Base-by-base conservation (phyloP, 495 filamentous ascomycete species). In the Daldinia vernicosa region DNA sequence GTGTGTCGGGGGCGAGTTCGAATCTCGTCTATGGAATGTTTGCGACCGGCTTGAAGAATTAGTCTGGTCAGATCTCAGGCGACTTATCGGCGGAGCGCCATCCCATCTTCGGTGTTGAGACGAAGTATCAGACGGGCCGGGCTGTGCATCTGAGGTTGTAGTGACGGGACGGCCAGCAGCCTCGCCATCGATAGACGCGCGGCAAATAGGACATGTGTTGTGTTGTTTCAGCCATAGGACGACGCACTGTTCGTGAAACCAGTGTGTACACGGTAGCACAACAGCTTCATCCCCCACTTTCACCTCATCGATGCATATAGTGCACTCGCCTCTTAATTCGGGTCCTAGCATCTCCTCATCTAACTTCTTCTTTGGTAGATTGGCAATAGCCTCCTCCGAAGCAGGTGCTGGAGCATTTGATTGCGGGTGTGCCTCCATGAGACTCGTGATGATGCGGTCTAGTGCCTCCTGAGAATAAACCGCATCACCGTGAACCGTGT, bases 281-380 rank as follows among this genome's bases (percentile, higher is more conserved):
- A 90, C 88, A 6, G 95, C 92, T 76, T 94, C 89, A 26, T 90
- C 91, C 14, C 89, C 92, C 35, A 91, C 74, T 45, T 88, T 83
- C 35, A 97, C 89, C 2, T 92, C 85, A 61, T 98, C 95, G 85
- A 98, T 98, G 76, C 95, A 99, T 65, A 97, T 95, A 26, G 92
- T 93, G 75, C 94, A 97, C 70, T 97, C 94, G 3, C 86, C 92
- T 64, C 84, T 85, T 4, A 81, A 78, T 51, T 88, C 86, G 0
- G 80, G 71, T 2, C 77, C 92, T 26, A 94, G 79, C 87, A 94
- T 89, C 43, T 89, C 84, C 37, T 83, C 80, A 50, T 90, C 84
- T 4, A 94, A 78, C 33, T 80, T 83, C 67, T 90, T 92, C 74
- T 87, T 91, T 0, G 92, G 92, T 1, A 99, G 81, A 15, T 84